Percentiles rank a stretch among this genome's conserved stretches.
Evolutionary conservation across 208 protist genomes (phyloP).

Genomic region (Borovskyia barvae): DNA sequence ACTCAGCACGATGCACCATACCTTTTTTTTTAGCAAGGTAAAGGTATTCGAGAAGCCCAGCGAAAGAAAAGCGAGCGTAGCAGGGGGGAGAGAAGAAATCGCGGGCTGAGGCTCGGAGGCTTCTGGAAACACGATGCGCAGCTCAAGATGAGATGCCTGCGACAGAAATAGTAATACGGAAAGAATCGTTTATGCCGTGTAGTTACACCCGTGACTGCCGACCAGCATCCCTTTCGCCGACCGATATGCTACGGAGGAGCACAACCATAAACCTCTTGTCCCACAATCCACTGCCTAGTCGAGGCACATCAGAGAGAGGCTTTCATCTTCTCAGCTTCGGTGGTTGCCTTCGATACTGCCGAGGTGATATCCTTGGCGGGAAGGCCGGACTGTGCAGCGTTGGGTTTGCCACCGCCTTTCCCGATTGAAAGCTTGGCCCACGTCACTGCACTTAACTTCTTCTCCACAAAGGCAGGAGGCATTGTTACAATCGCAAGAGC

Average conservation of each 20-base stretch:
- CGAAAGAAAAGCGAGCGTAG: no score
- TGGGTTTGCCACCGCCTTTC: slow-evolving; percentile 90
- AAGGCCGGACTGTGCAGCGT: slow-evolving; percentile 85
- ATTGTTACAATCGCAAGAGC: slow-evolving; percentile 73
- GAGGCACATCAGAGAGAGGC: slow-evolving; percentile 13
- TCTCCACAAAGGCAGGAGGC: slow-evolving; percentile 60
- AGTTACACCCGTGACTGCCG: no score
- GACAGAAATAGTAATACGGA: neutral
- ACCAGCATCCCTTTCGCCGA: no score
- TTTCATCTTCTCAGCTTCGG: slow-evolving; percentile 74
- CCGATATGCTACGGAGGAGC: no score
- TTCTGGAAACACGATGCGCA: no score
- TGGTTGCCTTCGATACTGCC: slow-evolving; percentile 53
- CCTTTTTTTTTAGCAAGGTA: no score
- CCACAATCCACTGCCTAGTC: neutral
- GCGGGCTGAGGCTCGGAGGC: no score
- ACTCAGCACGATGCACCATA: no score
- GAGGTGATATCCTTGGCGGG: slow-evolving; percentile 36
- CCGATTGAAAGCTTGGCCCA: slow-evolving; percentile 85
- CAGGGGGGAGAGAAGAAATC: no score
- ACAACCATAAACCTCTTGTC: neutral
- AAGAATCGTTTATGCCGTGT: no score
- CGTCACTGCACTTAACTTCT: slow-evolving; percentile 79
- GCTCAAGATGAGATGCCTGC: no score
- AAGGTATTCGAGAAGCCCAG: no score